Evolutionary conservation across 2,329 filamentous ascomycete genomes (phyloP).

Genomic region (Neopestalotiopsis clavispora): DNA sequence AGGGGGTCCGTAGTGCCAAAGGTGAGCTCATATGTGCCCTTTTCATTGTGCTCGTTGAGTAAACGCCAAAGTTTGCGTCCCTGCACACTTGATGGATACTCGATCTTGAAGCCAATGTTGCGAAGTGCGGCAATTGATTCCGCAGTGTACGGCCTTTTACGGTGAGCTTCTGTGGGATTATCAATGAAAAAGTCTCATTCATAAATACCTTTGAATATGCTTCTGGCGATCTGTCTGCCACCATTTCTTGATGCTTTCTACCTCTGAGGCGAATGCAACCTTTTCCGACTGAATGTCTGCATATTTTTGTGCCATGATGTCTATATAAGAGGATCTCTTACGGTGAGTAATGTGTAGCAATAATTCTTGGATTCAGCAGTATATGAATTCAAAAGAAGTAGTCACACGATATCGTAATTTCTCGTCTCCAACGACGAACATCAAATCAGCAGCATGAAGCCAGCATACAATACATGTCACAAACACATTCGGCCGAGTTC

Average conservation of each 20-base stretch:
- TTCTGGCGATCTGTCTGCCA: slow-evolving; percentile 23
- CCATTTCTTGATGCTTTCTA: slow-evolving; percentile 19
- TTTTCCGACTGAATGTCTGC: slow-evolving; percentile 18
- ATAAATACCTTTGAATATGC: slow-evolving; percentile 20
- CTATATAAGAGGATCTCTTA: background rate
- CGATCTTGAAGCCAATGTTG: slow-evolving; percentile 21
- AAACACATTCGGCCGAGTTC: background rate
- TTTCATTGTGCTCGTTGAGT: slow-evolving; percentile 21
- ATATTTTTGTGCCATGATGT: slow-evolving; percentile 19
- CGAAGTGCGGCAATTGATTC: slow-evolving; percentile 22
- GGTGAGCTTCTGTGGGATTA: background rate
- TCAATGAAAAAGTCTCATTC: background rate
- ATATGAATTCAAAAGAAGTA: too few species aligned
- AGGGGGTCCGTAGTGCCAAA: slow-evolving; percentile 21
- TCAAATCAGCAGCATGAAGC: background rate
- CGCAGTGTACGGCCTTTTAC: slow-evolving; percentile 16
- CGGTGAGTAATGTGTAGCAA: background rate
- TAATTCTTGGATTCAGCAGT: background rate
- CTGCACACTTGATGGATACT: slow-evolving; percentile 21
- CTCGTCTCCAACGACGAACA: background rate
- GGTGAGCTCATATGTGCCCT: slow-evolving; percentile 21
- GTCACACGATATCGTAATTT: background rate
- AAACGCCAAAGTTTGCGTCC: slow-evolving; percentile 21
- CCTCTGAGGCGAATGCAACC: slow-evolving; percentile 20
- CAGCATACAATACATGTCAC: background rate